A percentile compares a stretch with the other conserved stretches of the same genome.
phyloP scores from a whole-genome alignment of 2,329 filamentous ascomycete genomes.

The Pestalotiopsis sp. region DNA sequence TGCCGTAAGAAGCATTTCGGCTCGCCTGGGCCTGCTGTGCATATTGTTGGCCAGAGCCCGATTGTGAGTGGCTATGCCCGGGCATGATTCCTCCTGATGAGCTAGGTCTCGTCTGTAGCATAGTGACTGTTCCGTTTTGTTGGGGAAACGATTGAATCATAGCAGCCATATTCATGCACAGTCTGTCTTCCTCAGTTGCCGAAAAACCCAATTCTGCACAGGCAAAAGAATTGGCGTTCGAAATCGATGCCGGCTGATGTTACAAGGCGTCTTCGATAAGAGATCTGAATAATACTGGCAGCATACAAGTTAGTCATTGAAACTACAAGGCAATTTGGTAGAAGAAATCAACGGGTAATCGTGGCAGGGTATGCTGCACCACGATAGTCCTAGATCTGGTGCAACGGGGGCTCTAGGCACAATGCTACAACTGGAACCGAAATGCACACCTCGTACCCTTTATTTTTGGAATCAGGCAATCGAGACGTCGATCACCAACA shows the following conservation, averaged over 20 bases:
- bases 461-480: not conserved
- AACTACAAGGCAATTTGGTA: not conserved
- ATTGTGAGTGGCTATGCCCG: conserved; percentile 43
- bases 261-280: conserved; percentile 1
- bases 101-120: conserved; percentile 74
- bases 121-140: conserved; percentile 72
- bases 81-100: conserved; percentile 65
- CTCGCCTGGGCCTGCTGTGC: conserved; percentile 46
- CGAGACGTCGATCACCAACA: not conserved
- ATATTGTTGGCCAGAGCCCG: conserved; percentile 47
- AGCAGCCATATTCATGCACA: conserved; percentile 70
- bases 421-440: not conserved
- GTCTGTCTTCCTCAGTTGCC: not conserved
- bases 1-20: conserved; percentile 54
- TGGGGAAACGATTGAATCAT: conserved; percentile 81
- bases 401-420: not conserved
- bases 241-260: not conserved
- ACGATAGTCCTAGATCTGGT: not conserved
- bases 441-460: conserved; percentile 4
- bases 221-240: not conserved
- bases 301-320: not conserved
- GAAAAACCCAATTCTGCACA: not conserved
- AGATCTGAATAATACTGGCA: not conserved
- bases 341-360: not conserved
- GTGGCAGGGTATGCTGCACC: conserved; percentile 2